Evolutionary conservation across 352 stramenopile genomes (phyloP), one percentile per base, ranked within the genome.

Genomic region (Phytophthora pseudosyringae): DNA sequence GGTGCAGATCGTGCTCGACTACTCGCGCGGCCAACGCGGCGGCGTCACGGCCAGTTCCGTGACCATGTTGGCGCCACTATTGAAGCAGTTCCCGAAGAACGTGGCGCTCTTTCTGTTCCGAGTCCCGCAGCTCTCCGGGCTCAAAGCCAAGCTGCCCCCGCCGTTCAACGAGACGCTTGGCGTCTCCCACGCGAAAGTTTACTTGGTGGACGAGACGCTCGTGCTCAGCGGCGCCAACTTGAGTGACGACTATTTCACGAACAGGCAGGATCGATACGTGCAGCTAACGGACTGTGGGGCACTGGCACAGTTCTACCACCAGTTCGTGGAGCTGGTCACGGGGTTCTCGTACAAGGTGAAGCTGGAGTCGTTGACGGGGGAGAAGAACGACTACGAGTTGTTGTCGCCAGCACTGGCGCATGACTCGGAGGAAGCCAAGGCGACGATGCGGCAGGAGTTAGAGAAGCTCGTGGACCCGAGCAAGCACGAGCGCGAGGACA

Each of bases 101-200:
- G 74, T 91, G 5, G 25, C 77, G 61, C 65, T 93, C 11, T 83
- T 75, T 55, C 51, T 93, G 26, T 93, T 91, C 72, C 86, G 85
- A 21, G 81, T 93, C 3, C 84, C 84, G 25, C 84, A 93, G 59
- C 80, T 93, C 1, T 79, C 81, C 12, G 78, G 80, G 1, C 55
- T 88, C 16, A 82, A 80, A 28, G 79, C 81, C 3, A 81, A 72
- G 40, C 63, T 93, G 5, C 84, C 84, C 5, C 81, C 86, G 29
- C 86, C 84, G 4, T 93, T 90, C 49, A 93, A 95, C 46, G 87
- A 95, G 67, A 90, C 84, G n/a, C 73, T 94, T 9, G 86, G 86
- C 18, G 85, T 94, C 10, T 90, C 71, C 5, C 88, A 96, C 53
- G 81, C 86, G 31, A 96, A 96, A 73, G 83, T 91, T 15, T 96